Evolutionary conservation across 345 rosid species (phyloP), one percentile per base, ranked within the genome.

Genomic region (Arabis alpina): DNA sequence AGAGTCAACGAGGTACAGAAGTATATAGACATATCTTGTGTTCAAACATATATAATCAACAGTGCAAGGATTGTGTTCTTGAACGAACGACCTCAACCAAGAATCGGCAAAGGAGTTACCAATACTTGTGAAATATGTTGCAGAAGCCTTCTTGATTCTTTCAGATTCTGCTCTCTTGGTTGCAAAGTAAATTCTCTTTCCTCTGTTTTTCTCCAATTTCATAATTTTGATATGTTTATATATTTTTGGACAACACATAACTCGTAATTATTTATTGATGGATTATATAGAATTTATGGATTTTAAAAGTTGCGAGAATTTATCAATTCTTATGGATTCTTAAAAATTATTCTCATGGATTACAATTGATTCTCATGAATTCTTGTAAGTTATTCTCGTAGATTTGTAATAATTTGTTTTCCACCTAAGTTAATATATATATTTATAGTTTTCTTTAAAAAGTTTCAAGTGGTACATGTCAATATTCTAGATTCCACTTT

Each of bases 91-190:
- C 98, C 96, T 32, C 98, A 92, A 68, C 92, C 91, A 0, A 81
- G 98, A 86, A 95, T 91, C 10, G 98, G 95, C 15, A 92, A 92
- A 64, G 98, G 98, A 0, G 98, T 90, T 54, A 88, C 95, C 49
- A 90, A 90, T 41, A 92, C 98, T 68, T 92, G 98, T 24, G 93
- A 90, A 61, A 83, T 90, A 37, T 92, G 98, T 50, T 80, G 86
- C 68, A 72, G 98, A 61, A 90, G 98, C 72, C 98, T 92, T 54
- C 96, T 85, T 25, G 98, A 92, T 80, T 88, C 93, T 71, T 92
- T 86, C 87, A 76, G 96, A 51, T 92, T 92, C 85, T 92, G 98
- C 52, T 92, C 98, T 45, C 89, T 92, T 16, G 95, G 95, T 34
- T 92, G 98, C 87, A 92, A 92, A 72, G 83, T 80, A 76, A 75